These are phyloP conservation scores for Onygenales sp. DNA, from an alignment of 2,329 filamentous ascomycete species.

Conservation along the genomic window DNA sequence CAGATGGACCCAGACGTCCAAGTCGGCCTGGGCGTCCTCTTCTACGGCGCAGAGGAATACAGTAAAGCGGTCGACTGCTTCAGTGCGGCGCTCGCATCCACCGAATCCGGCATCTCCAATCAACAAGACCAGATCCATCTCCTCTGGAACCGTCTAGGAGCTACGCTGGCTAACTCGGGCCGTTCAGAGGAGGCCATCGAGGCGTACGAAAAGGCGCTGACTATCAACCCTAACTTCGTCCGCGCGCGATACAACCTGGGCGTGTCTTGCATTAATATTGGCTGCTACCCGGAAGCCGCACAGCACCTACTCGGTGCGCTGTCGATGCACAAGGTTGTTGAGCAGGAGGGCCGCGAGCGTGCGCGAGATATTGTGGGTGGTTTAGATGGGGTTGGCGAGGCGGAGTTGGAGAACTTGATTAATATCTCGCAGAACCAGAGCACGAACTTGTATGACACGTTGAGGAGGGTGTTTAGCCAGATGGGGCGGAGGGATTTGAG, in stretches of 20 bases:
- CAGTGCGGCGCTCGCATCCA: constrained; percentile 76
- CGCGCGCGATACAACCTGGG: constrained; percentile 94
- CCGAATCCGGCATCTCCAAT: constrained; percentile 75
- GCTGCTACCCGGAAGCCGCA: constrained; percentile 86
- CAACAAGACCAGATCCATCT: constrained; percentile 80
- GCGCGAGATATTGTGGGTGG: constrained; percentile 70
- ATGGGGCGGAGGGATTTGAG: constrained; percentile 85
- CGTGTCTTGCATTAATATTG: constrained; percentile 94
- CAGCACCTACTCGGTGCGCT: constrained; percentile 85
- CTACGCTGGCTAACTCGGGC: constrained; percentile 89
- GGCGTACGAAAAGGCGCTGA: constrained; percentile 87
- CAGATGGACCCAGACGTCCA: constrained; percentile 99
- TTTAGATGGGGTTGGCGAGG: constrained; percentile 52
- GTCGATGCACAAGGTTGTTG: constrained; percentile 90
- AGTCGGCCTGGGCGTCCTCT: constrained; percentile 89
- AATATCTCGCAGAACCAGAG: constrained; percentile 75
- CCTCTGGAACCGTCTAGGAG: constrained; percentile 93
- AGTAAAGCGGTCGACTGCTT: constrained; percentile 99
- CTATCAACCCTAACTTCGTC: constrained; percentile 89
- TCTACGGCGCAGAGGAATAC: constrained; percentile 97
- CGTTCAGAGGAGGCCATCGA: constrained; percentile 92
- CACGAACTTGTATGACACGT: constrained; percentile 91
- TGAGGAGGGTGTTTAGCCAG: constrained; percentile 88
- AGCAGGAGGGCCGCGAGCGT: constrained; percentile 72
- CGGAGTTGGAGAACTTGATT: constrained; percentile 74